Conservation (phyloP, 163 green algal species). For the Prototheca stagnorum region DNA sequence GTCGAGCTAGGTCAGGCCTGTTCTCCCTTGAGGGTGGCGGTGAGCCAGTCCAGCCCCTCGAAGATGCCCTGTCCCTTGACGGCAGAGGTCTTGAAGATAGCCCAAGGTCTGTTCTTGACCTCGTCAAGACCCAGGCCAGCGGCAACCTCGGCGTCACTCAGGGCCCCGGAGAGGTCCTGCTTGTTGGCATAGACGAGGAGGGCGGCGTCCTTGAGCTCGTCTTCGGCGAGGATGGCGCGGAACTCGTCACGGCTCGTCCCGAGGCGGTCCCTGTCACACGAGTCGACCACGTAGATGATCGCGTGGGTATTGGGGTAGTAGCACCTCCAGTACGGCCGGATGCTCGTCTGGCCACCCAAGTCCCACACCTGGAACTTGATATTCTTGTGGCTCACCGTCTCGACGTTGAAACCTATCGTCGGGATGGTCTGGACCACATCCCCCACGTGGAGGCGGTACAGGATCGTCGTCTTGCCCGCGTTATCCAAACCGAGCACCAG, state of each 20-base stretch:
- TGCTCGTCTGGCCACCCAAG: constrained; percentile 84
- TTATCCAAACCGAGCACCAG: constrained; percentile 97
- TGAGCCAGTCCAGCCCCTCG: constrained; percentile 91
- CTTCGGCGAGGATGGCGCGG: constrained; percentile 85
- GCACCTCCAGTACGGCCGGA: constrained; percentile 97
- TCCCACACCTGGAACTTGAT: constrained; percentile 92
- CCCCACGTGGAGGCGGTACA: constrained; percentile 92
- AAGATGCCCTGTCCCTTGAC: constrained; percentile 88
- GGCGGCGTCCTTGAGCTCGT: constrained; percentile 84
- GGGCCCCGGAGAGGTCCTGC: constrained; percentile 85
- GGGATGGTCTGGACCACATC: constrained; percentile 97
- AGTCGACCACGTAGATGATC: constrained; percentile 93
- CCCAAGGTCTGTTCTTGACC: constrained; percentile 87
- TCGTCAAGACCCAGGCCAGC: constrained; percentile 75
- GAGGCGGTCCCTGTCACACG: constrained; percentile 79
- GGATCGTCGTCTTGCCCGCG: constrained; percentile 95
- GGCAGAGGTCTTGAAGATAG: constrained; percentile 92
- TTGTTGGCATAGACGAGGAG: constrained; percentile 99
- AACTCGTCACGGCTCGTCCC: constrained; percentile 84
- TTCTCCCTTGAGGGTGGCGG: constrained; percentile 66
- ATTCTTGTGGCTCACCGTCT: constrained; percentile 99
- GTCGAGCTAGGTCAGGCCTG: too few relatives aligned
- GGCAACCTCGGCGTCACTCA: constrained; percentile 77
- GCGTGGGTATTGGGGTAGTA: constrained; percentile 76
- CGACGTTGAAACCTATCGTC: constrained; percentile 98